Base-by-base conservation (phyloP, 164 flowering plant species). In the Umbilicus rupestris region DNA sequence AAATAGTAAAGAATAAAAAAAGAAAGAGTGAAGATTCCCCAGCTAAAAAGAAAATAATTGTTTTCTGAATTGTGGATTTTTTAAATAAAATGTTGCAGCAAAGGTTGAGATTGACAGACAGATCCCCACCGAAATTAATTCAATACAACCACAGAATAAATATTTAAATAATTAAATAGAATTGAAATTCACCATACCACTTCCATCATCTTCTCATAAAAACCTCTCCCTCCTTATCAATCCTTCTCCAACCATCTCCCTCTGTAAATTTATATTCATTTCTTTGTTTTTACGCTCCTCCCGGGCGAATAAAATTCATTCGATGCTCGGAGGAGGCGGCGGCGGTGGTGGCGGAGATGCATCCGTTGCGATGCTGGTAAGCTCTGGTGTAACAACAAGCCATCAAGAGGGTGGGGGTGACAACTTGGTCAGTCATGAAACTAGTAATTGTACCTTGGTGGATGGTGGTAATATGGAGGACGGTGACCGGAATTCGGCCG, bases 81-180 rank as follows among this genome's bases (percentile, higher is more conserved):
- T 74, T 55, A 66, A 72, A n/a, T 50, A 20, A 44, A 17, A 39
- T 11, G 7, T 9, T 22, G 37, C 39, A 44, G 17, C 65, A 20
- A 30, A 17, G 64, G 52, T 42, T 75, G 78, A 76, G 78, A 78
- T 80, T 74, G 85, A 81, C 82, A 81, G 78, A 72, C 74, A 79
- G 86, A 82, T 79, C 89, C 65, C 81, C 83, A 77, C 80, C 76
- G 49, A 67, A 76, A 77, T 67, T 79, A 79, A 81, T 75, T 77
- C 58, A 52, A 22, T 52, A 52, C 58, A 22, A 52, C 58, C 58
- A 52, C 39, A n/a, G n/a, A 52, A 24, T 24, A 52, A 7, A 52
- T 22, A 52, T 8, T 52, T 8, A n/a, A n/a, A n/a, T 20, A 52
- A 52, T 24, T 26, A 73, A 70, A 69, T 79, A 79, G 79, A 71